These are phyloP conservation scores for Azolla pinnata DNA, from an alignment of 75 land plant genomes.

Conservation along the genomic window DNA sequence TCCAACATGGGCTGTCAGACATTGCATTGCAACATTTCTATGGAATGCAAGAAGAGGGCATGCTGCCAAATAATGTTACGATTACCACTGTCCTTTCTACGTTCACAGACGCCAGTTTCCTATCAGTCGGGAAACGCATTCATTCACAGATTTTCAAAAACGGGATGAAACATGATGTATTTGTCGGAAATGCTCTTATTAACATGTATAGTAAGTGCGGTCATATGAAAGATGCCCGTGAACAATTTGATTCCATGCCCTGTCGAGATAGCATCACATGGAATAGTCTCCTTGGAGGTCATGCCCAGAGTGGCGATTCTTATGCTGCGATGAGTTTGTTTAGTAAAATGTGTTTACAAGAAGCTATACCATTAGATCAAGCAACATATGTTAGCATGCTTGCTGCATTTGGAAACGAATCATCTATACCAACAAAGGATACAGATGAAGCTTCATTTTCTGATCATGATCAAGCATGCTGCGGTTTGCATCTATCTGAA, in stretches of 20 bases:
- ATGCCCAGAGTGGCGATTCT: background rate
- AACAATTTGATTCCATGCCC: slow-evolving; percentile 23
- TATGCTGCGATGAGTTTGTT: slow-evolving; percentile 3
- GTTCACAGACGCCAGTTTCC: slow-evolving; percentile 20
- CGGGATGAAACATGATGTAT: slow-evolving; percentile 23
- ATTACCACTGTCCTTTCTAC: slow-evolving; percentile 15
- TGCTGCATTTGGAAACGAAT: background rate
- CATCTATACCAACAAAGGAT: background rate
- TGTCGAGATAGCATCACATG: slow-evolving; percentile 9
- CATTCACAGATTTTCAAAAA: slow-evolving; percentile 29
- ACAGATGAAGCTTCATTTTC: background rate
- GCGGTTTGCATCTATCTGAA: no score
- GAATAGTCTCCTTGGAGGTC: slow-evolving; percentile 27
- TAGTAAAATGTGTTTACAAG: slow-evolving; percentile 13
- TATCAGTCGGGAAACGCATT: slow-evolving; percentile 28
- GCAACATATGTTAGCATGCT: background rate
- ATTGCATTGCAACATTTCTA: slow-evolving; percentile 4
- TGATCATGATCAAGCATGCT: background rate
- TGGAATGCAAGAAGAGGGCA: slow-evolving; percentile 9
- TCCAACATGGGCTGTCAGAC: background rate
- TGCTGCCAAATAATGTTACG: slow-evolving; percentile 10
- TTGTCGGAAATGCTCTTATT: slow-evolving; percentile 34
- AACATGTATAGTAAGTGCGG: slow-evolving; percentile 32
- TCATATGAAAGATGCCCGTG: slow-evolving; percentile 17
- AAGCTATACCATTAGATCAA: slow-evolving; percentile 2